Conservation (phyloP, 2,329 filamentous ascomycete genomes). For the Sporothrix pseudoabietina region DNA sequence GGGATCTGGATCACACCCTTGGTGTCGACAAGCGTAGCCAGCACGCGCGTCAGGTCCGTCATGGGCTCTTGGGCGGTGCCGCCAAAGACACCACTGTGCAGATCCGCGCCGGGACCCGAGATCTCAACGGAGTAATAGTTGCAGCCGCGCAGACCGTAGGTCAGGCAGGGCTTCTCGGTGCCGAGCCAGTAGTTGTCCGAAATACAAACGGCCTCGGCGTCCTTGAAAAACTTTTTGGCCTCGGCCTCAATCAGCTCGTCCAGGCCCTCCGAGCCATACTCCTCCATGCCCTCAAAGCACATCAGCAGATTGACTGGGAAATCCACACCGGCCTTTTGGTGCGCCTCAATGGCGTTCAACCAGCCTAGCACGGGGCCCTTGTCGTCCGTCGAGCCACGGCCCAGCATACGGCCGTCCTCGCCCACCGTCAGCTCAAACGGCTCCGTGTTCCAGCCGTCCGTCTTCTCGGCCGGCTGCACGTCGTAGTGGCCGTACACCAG, state of each 20-base stretch:
- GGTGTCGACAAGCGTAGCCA: slow-evolving; percentile 83
- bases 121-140: slow-evolving; percentile 97
- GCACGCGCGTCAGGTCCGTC: slow-evolving; percentile 85
- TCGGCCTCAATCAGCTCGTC: slow-evolving; percentile 93
- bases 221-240: slow-evolving; percentile 91
- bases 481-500: slow-evolving; percentile 99
- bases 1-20: slow-evolving; percentile 91
- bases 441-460: slow-evolving; percentile 94
- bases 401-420: slow-evolving; percentile 92
- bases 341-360: slow-evolving; percentile 97
- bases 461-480: slow-evolving; percentile 90
- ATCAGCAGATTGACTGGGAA: slow-evolving; percentile 97
- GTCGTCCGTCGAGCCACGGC: slow-evolving; percentile 93
- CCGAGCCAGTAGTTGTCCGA: slow-evolving; percentile 99
- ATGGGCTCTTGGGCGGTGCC: slow-evolving; percentile 97
- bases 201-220: slow-evolving; percentile 95
- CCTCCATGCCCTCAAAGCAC: slow-evolving; percentile 99
- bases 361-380: slow-evolving; percentile 97
- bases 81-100: slow-evolving; percentile 96
- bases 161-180: slow-evolving; percentile 96
- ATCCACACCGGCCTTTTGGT: slow-evolving; percentile 90
- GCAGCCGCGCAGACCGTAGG: slow-evolving; percentile 93
- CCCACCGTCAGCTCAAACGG: slow-evolving; percentile 88
- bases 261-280: slow-evolving; percentile 94
- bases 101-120: slow-evolving; percentile 85